Evolutionary conservation across 140 eudicot genomes (phyloP), one percentile per base, ranked within the genome.

Genomic region (Anethum foeniculum): DNA sequence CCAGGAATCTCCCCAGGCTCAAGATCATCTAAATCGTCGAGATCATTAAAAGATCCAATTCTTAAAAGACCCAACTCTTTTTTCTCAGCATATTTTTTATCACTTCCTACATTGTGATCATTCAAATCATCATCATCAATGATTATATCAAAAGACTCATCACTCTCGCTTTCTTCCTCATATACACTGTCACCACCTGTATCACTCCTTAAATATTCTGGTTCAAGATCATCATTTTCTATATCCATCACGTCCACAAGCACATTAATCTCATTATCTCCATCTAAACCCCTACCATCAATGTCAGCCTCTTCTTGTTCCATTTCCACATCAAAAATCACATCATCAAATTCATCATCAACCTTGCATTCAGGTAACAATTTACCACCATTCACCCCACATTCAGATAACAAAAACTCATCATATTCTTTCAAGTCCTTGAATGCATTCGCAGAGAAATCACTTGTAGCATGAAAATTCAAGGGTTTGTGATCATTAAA

Each of bases 111-210:
- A 11, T 1, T 11, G 52, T 47, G 32, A 6, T 75, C 64, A 27
- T 75, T 47, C 8, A 39, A 43, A 21, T 16, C 56, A 21, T 6
- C 1, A 27, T 43, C 27, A 5, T 41, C 15, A 21, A 75, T 0
- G 28, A 75, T 75, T 32, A 75, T 28, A 47, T 48, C 10, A 2
- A 75, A 47, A 15, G 60, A 28, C 52, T 75, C 64, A 49, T 75
- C 64, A 75, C 62, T 47, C 60, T 75, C 78, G 43, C 52, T 73
- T 1, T n/a, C 56, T 28, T 60, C 68, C 32, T 60, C 68, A 60
- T 10, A 12, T 21, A n/a, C 34, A 44, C 5, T 12, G 7, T 44
- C 58, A 21, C 23, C 77, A 21, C 23, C 15, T 19, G 25, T 19
- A 10, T 4, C 11, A 11, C 28, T 36, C 36, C 32, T 43, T 25